phyloP scores from a whole-genome alignment of 1,284 basidiomycete genomes.

The Amylostereum chailletii region DNA sequence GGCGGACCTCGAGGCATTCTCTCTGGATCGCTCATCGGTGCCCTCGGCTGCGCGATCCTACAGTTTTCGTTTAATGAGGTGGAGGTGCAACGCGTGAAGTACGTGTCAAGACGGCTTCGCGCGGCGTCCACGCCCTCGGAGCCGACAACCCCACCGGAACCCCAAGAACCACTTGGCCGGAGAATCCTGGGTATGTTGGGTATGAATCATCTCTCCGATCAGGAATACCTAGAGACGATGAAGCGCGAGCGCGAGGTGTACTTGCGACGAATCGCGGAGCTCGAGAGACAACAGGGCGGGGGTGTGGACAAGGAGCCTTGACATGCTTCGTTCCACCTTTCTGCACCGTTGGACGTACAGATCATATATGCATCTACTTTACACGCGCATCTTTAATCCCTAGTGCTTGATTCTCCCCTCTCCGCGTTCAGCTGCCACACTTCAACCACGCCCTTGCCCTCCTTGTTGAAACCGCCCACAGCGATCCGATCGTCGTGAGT shows the following conservation, averaged over 20 bases:
- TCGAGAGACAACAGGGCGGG: slow-evolving; percentile 37
- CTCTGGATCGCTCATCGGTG: slow-evolving; percentile 48
- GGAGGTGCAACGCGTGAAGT: slow-evolving; percentile 46
- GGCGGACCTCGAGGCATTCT: slow-evolving; percentile 33
- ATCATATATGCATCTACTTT: slow-evolving; percentile 1
- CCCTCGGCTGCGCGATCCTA: slow-evolving; percentile 42
- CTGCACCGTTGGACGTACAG: neutral
- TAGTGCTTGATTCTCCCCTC: slow-evolving; percentile 2
- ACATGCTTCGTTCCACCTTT: slow-evolving; percentile 5
- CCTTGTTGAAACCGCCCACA: slow-evolving; percentile 50
- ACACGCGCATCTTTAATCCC: neutral
- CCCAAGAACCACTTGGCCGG: slow-evolving; percentile 16
- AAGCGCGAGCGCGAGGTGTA: slow-evolving; percentile 42
- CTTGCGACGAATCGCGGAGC: slow-evolving; percentile 43
- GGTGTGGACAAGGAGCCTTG: slow-evolving; percentile 18
- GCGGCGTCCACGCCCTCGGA: slow-evolving; percentile 7
- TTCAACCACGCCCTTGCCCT: slow-evolving; percentile 53
- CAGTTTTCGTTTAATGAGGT: slow-evolving; percentile 62
- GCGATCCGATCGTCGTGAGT: slow-evolving; percentile 34
- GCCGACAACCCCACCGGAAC: slow-evolving; percentile 8
- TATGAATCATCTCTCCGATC: slow-evolving; percentile 46
- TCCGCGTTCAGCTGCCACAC: slow-evolving; percentile 32
- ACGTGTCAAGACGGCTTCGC: slow-evolving; percentile 28
- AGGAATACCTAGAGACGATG: slow-evolving; percentile 51
- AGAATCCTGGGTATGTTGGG: slow-evolving; percentile 38